phyloP scores from a whole-genome alignment of 305 asterid species.

The Ajuga reptans region DNA sequence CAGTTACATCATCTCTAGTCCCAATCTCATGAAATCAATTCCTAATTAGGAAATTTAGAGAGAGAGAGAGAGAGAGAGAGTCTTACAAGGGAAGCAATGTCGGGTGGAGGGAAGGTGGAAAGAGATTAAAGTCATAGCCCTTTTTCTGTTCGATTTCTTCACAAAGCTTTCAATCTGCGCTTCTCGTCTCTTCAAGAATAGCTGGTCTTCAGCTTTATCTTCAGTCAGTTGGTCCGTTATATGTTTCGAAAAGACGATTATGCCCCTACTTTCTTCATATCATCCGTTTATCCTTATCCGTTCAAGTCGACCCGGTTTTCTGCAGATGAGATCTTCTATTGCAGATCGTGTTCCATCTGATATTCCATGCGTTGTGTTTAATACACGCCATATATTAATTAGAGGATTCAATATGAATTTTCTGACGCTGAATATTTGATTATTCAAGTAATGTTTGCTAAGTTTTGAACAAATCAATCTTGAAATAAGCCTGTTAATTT shows the following conservation, averaged over 20 bases:
- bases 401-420: too few species aligned
- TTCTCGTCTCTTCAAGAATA: neutral
- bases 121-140: conserved; percentile 44
- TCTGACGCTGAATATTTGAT: too few species aligned
- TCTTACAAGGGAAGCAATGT: conserved; percentile 34
- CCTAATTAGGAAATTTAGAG: neutral
- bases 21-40: neutral
- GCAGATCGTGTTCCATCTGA: too few species aligned
- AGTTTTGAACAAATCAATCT: too few species aligned
- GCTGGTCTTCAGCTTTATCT: conserved; percentile 20
- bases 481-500: too few species aligned
- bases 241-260: neutral
- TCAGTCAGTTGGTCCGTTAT: conserved; percentile 14
- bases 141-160: too few species aligned
- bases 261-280: neutral
- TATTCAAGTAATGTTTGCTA: too few species aligned
- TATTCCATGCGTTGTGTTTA: too few species aligned
- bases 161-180: conserved; percentile 12
- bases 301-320: neutral
- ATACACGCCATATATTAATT: too few species aligned
- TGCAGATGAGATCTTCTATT: too few species aligned
- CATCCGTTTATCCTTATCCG: neutral
- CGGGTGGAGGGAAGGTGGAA: conserved; percentile 29
- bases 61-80: neutral
- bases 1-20: neutral